These are phyloP conservation scores for Thielaviopsis punctulata DNA, from an alignment of 2,329 filamentous ascomycete genomes.

Conservation along the genomic window DNA sequence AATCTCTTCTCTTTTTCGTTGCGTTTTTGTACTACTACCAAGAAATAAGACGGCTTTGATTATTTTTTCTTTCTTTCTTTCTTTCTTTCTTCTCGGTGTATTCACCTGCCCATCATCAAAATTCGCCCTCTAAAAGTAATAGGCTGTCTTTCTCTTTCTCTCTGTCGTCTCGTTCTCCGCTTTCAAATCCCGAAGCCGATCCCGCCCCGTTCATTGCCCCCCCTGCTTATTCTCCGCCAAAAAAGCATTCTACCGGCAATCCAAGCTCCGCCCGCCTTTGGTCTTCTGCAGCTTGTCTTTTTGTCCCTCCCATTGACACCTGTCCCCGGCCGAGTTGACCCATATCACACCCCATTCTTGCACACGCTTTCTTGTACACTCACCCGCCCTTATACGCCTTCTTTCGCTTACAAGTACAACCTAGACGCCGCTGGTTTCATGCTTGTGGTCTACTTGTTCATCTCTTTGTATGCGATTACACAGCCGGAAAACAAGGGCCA, in stretches of 20 bases:
- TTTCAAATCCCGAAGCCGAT: neutral
- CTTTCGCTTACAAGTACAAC: neutral
- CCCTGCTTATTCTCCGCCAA: neutral
- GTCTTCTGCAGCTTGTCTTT: neutral
- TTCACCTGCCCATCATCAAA: no score
- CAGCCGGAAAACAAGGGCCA: neutral
- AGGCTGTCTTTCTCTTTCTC: neutral
- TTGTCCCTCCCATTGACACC: neutral
- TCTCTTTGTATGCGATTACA: neutral
- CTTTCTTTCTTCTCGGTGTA: no score
- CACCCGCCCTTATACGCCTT: no score
- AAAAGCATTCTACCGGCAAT: no score
- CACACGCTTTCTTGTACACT: no score
- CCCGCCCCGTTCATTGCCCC: neutral
- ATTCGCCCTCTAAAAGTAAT: no score
- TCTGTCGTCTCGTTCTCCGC: neutral
- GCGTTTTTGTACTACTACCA: neutral
- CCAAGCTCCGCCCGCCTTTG: neutral
- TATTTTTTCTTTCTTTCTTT: neutral
- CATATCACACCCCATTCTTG: neutral
- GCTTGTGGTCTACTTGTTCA: neutral
- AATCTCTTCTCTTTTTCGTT: neutral
- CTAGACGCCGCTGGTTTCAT: neutral
- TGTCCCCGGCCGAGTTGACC: neutral
- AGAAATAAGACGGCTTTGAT: neutral